These are phyloP conservation scores for Coemansia sp. DNA, from an alignment of 192 early-diverging fungal species.

Conservation along the genomic window DNA sequence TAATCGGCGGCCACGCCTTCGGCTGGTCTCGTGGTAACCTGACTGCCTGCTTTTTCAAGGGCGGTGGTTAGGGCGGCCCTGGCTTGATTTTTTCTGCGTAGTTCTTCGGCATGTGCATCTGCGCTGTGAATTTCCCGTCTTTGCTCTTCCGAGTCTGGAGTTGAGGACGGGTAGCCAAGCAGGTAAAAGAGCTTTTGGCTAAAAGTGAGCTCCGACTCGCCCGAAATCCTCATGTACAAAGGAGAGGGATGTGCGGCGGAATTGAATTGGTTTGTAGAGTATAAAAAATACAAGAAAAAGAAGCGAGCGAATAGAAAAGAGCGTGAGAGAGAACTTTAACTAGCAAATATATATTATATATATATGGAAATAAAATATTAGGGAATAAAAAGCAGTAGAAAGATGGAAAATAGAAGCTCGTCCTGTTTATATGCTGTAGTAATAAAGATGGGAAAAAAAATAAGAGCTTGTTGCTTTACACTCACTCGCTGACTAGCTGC, in stretches of 20 bases:
- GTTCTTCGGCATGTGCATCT: conserved; percentile 29
- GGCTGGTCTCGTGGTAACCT: background rate
- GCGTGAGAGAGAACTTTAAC: no score
- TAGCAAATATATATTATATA: no score
- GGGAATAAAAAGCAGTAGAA: no score
- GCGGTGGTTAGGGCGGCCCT: conserved; percentile 6
- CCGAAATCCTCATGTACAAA: conserved; percentile 5
- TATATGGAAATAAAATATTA: conserved; percentile 3
- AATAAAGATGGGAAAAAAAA: no score
- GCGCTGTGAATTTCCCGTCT: conserved; percentile 11
- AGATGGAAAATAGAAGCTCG: no score
- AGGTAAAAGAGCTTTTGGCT: conserved; percentile 17
- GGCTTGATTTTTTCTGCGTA: conserved; percentile 20
- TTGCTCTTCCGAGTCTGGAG: background rate
- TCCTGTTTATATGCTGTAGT: no score
- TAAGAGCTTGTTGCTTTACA: no score
- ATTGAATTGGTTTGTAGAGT: no score
- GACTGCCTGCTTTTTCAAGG: conserved; percentile 15
- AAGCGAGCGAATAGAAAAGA: no score
- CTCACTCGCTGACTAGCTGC: no score
- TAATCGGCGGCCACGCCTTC: conserved; percentile 4
- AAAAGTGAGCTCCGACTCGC: conserved; percentile 2
- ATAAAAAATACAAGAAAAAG: no score
- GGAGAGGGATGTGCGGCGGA: no score
- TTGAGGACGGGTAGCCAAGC: conserved; percentile 19